Evolutionary conservation across 371 early-diverging fungal species (phyloP).

Genomic region (Choanephora cucurbitarum): DNA sequence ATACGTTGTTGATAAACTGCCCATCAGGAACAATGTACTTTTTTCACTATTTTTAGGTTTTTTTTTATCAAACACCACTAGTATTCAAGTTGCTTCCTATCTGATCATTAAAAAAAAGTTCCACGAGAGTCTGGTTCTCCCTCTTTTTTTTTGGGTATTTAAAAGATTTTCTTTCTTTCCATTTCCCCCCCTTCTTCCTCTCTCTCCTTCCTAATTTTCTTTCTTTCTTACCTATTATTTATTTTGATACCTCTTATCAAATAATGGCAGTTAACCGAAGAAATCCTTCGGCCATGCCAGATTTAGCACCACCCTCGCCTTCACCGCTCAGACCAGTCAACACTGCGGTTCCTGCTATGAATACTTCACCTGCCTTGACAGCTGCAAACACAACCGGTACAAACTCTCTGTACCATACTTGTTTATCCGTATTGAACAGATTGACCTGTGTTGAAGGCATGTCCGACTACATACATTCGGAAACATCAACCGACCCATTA

Average conservation of each 20-base stretch:
- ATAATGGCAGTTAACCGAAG: conserved; percentile 12
- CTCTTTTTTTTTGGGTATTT: neutral
- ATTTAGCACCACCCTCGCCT: conserved; percentile 8
- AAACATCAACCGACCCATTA: conserved; percentile 72
- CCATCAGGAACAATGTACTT: conserved; percentile 19
- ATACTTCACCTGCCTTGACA: conserved; percentile 20
- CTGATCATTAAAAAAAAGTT: neutral
- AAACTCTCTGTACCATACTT: conserved; percentile 67
- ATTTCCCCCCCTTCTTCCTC: neutral
- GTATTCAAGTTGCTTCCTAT: neutral
- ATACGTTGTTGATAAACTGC: conserved; percentile 15
- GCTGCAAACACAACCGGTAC: conserved; percentile 13
- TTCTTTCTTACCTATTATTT: neutral
- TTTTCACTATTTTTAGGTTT: neutral
- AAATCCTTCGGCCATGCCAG: conserved; percentile 12
- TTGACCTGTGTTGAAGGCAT: conserved; percentile 63
- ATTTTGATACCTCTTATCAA: conserved; percentile 4
- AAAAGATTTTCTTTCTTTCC: conserved; percentile 1
- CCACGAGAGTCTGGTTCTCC: neutral
- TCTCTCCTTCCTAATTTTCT: conserved; percentile 3
- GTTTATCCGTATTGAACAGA: conserved; percentile 61
- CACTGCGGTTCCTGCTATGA: neutral
- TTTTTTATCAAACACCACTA: neutral
- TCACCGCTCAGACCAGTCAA: conserved; percentile 12
- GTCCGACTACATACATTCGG: conserved; percentile 51